These are phyloP conservation scores for Diaporthe aspalathi DNA, from an alignment of 2,329 filamentous ascomycete species.

Conservation along the genomic window DNA sequence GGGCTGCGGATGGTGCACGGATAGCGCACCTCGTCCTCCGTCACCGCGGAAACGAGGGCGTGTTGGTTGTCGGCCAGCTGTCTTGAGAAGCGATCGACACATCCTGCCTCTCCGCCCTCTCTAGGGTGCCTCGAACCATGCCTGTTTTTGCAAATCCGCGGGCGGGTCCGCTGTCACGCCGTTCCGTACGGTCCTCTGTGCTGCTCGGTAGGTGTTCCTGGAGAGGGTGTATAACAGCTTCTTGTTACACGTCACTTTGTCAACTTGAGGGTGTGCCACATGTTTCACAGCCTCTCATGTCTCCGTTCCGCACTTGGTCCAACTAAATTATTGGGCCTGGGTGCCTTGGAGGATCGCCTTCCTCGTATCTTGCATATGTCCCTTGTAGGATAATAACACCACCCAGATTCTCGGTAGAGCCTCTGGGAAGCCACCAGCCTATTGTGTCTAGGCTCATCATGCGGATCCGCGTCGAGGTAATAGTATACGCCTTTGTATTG, in stretches of 20 bases:
- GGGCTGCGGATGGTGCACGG: neutral
- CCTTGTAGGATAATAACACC: neutral
- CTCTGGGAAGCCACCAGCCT: neutral
- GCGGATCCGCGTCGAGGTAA: neutral
- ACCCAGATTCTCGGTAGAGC: conserved; percentile 9
- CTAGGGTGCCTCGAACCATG: neutral
- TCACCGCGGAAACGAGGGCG: neutral
- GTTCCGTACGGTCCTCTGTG: neutral
- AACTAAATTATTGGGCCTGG: neutral
- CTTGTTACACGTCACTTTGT: neutral
- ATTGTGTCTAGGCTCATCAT: neutral
- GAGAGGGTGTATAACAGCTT: neutral
- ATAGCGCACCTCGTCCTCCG: neutral
- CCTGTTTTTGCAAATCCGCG: neutral
- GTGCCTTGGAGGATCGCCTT: neutral
- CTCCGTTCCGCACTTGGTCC: neutral
- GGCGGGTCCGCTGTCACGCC: neutral
- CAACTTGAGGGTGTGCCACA: neutral
- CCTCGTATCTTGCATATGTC: neutral
- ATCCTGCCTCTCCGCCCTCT: too few species aligned
- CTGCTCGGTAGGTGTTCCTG: neutral
- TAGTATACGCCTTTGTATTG: neutral
- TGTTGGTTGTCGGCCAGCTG: neutral
- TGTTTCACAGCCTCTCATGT: neutral
- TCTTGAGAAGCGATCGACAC: neutral